These are phyloP conservation scores for Cylindrotheca fusiformis DNA, from an alignment of 108 stramenopile species.

Conservation along the genomic window DNA sequence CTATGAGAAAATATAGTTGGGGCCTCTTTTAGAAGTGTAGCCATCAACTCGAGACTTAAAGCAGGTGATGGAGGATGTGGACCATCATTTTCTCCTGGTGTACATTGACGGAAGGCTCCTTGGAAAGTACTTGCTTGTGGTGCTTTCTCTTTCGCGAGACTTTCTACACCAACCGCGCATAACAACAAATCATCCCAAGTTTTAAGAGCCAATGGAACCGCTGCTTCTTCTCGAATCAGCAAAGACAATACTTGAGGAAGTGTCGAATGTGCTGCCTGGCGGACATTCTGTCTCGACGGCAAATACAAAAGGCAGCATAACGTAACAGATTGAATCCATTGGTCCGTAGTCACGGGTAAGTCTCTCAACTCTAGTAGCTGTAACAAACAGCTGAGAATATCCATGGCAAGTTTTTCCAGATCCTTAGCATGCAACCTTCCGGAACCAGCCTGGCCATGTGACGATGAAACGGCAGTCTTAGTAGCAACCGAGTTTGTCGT, in stretches of 20 bases:
- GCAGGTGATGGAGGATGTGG: conserved; percentile 36
- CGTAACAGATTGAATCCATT: conserved; percentile 41
- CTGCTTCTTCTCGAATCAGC: conserved; percentile 15
- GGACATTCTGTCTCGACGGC: conserved; percentile 31
- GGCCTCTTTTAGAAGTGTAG: conserved; percentile 20
- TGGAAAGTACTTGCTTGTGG: conserved; percentile 13
- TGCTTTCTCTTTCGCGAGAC: not conserved
- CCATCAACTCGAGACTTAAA: conserved; percentile 37
- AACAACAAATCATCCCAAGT: conserved; percentile 51
- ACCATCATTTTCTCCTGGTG: conserved; percentile 22
- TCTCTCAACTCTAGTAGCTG: conserved; percentile 39
- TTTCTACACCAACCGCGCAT: conserved; percentile 12
- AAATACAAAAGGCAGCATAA: conserved; percentile 38
- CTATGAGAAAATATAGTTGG: conserved; percentile 22
- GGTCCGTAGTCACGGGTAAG: conserved; percentile 33
- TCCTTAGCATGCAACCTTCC: conserved; percentile 37
- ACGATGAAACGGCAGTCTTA: conserved; percentile 26
- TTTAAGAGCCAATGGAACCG: conserved; percentile 8
- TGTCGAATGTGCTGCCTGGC: conserved; percentile 44
- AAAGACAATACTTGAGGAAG: conserved; percentile 36
- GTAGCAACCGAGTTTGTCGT: conserved; percentile 7
- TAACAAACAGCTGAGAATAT: conserved; percentile 48
- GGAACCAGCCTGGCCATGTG: conserved; percentile 34
- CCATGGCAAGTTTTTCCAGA: conserved; percentile 46
- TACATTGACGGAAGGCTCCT: conserved; percentile 44